Evolutionary conservation across 2,329 filamentous ascomycete genomes (phyloP), one percentile per base, ranked within the genome.

Genomic region (Arthrobotrys sphaeroides): DNA sequence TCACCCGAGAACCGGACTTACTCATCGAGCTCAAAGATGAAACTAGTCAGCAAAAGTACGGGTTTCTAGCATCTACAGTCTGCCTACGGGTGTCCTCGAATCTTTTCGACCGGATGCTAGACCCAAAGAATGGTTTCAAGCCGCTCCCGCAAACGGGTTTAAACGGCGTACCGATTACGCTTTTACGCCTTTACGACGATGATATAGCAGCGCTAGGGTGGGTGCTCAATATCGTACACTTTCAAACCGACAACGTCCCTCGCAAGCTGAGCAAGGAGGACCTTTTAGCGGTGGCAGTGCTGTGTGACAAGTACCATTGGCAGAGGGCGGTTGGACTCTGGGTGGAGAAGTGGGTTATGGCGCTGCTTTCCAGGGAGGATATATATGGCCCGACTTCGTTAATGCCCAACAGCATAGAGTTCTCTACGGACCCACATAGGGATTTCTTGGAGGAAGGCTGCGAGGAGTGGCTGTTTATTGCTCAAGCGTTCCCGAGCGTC

Each of bases 381-480:
- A n/a, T n/a, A n/a, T n/a, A n/a, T 18, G 31, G 31, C 9, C 10
- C 38, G 1, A 13, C 18, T 10, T 9, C n/a, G n/a, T n/a, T 26
- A 10, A 1, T 13, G 1, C 2, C 3, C 3, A 51, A 51, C 7
- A 26, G 13, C 3, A 1, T 26, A 1, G 20, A 7, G 0, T 0
- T 38, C 2, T 10, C 9, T 28, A 3, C 22, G 10, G 43, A 61
- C 20, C 20, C n/a, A 1, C 18, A 43, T 4, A 28, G 26, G n/a
- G 22, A 59, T 10, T 22, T 40, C 28, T 42, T 62, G n/a, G 64
- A 53, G 13, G 62, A 68, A 18, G 64, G 70, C 5, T 47, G 49
- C 26, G 70, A 74, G 26, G 62, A 74, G n/a, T 74, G 70, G 70
- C 10, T 74, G 9, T 74, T 74, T 26, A 57, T 74, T 28, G n/a